phyloP scores from a whole-genome alignment of 2,329 filamentous ascomycete species.

The Ceratocystis harringtonii region DNA sequence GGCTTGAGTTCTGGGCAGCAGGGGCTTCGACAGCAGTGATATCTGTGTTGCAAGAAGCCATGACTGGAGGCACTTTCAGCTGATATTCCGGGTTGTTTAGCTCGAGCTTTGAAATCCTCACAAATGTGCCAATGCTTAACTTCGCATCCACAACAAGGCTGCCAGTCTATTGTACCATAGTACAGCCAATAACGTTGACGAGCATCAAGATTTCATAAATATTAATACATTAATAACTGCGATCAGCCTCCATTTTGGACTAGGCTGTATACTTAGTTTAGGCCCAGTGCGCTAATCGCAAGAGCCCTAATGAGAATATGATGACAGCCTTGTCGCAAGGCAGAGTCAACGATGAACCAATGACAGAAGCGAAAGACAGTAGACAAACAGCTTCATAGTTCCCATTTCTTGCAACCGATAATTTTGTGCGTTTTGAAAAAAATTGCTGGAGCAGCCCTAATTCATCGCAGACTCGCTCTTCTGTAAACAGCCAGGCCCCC shows the following conservation, averaged over 20 bases:
- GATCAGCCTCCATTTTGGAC: background rate
- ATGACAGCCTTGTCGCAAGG: background rate
- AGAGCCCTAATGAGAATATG: background rate
- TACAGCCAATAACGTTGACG: background rate
- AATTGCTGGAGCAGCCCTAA: too few relatives aligned
- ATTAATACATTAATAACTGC: background rate
- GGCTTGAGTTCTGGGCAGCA: background rate
- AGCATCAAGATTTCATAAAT: background rate
- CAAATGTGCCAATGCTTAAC: background rate
- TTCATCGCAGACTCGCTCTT: background rate
- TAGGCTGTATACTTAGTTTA: conserved; percentile 6
- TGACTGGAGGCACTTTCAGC: background rate
- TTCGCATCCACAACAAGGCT: conserved; percentile 3
- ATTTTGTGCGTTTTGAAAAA: too few relatives aligned
- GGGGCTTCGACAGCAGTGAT: background rate
- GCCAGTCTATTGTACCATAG: background rate
- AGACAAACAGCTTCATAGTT: too few relatives aligned
- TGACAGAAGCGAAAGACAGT: too few relatives aligned
- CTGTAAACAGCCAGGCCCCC: background rate
- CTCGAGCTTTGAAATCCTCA: background rate
- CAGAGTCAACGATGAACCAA: too few relatives aligned
- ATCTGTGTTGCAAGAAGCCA: background rate
- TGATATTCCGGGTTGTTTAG: background rate
- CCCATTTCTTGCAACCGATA: too few relatives aligned
- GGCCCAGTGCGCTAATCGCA: background rate